phyloP scores from a whole-genome alignment of 257 asterid species.

The Ballota nigra region DNA sequence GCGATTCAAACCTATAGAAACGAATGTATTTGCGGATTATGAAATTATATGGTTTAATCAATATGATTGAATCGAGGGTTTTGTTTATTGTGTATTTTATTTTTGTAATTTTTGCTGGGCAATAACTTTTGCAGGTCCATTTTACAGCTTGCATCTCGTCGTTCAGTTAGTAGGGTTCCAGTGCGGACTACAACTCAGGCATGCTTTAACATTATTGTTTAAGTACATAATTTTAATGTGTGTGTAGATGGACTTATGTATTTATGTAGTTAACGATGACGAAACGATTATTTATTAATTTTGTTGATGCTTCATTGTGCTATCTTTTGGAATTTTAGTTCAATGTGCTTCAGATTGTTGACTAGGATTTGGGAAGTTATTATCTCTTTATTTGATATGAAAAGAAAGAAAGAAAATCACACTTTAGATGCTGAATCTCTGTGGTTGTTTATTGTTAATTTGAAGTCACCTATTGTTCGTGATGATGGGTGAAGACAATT shows the following conservation, averaged over 20 bases:
- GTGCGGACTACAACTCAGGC: slow-evolving; percentile 66
- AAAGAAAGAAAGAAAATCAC: neutral
- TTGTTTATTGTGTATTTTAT: neutral
- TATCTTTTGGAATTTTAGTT: neutral
- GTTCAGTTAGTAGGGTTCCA: slow-evolving; percentile 48
- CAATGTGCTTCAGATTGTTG: slow-evolving; percentile 18
- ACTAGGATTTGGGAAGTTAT: slow-evolving; percentile 10
- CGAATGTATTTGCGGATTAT: neutral
- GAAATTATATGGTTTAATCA: neutral
- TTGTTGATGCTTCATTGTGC: slow-evolving; percentile 13
- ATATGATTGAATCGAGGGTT: slow-evolving; percentile 28
- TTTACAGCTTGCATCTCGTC: slow-evolving; percentile 58
- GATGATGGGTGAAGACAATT: neutral
- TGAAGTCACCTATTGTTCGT: neutral
- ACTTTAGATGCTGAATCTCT: slow-evolving; percentile 8
- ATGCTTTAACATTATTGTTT: slow-evolving; percentile 1
- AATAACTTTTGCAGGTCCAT: slow-evolving; percentile 55
- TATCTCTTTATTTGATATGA: neutral
- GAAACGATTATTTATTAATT: neutral
- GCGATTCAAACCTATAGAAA: neutral
- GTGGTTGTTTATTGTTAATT: neutral
- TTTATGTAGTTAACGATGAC: slow-evolving; percentile 13
- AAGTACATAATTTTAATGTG: neutral
- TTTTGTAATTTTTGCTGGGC: neutral
- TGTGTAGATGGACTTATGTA: neutral